These are phyloP conservation scores for Maudiozyma humilis DNA, from an alignment of 1,139 yeast species.

Conservation along the genomic window DNA sequence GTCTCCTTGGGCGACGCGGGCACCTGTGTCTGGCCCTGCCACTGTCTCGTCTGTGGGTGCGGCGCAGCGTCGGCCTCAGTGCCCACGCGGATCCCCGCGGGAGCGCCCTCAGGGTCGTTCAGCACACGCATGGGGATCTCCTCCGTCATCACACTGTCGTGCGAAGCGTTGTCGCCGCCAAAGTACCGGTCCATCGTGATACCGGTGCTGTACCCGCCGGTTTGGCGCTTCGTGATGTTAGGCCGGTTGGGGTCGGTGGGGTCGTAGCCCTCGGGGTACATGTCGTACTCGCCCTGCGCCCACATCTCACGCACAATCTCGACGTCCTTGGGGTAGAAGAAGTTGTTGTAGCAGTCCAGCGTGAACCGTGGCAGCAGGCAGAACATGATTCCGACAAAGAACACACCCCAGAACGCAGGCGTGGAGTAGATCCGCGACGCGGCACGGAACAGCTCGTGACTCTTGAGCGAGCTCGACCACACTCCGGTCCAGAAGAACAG, in stretches of 20 bases:
- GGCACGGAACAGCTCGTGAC: constrained; percentile 68
- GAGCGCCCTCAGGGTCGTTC: constrained; percentile 22
- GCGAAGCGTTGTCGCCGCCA: constrained; percentile 15
- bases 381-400: constrained; percentile 59
- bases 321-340: constrained; percentile 66
- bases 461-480: constrained; percentile 57
- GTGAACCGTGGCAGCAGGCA: constrained; percentile 74
- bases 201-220: constrained; percentile 10
- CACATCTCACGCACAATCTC: constrained; percentile 81
- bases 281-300: constrained; percentile 49
- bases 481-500: constrained; percentile 85
- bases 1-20: constrained; percentile 20
- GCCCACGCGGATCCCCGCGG: constrained; percentile 11
- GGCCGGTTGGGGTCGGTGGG: constrained; percentile 51
- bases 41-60: constrained; percentile 7
- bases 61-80: constrained; percentile 1
- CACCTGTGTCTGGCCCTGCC: constrained; percentile 8
- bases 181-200: constrained; percentile 4
- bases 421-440: constrained; percentile 69
- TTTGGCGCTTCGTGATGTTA: constrained; percentile 22
- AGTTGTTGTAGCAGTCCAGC: constrained; percentile 52
- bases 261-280: constrained; percentile 51
- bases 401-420: constrained; percentile 73
- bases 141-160: constrained; percentile 24
- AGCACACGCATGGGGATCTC: constrained; percentile 30